Percentiles rank a stretch among this genome's conserved stretches.
phyloP scores from a whole-genome alignment of 495 filamentous ascomycete genomes.

The Podospora didyma region DNA sequence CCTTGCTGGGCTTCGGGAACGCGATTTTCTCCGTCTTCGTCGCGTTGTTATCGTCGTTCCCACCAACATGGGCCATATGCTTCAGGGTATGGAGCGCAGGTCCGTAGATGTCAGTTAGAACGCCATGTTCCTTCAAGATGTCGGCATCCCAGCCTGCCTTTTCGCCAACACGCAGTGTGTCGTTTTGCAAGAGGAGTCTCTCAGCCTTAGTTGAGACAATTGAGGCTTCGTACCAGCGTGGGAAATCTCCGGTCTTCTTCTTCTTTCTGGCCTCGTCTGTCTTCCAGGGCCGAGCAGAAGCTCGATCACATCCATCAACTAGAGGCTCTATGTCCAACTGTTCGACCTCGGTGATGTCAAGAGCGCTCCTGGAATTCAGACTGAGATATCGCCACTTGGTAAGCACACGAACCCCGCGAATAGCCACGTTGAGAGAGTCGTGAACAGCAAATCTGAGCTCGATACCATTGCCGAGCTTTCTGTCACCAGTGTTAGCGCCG shows the following conservation, averaged over 20 bases:
- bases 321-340: constrained; percentile 22
- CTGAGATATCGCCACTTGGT: constrained; percentile 23
- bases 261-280: not conserved
- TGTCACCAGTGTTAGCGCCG: no score
- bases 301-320: not conserved
- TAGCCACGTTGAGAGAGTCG: constrained; percentile 9
- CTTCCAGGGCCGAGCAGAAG: constrained; percentile 1
- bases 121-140: constrained; percentile 17
- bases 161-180: constrained; percentile 33
- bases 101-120: constrained; percentile 23
- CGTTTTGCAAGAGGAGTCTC: constrained; percentile 33
- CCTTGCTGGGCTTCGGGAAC: not conserved
- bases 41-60: constrained; percentile 22
- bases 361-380: constrained; percentile 11
- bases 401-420: constrained; percentile 30
- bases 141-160: constrained; percentile 33
- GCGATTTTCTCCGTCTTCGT: not conserved
- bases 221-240: constrained; percentile 40
- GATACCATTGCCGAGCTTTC: constrained; percentile 20
- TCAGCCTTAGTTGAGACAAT: constrained; percentile 29
- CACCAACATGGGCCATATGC: constrained; percentile 34
- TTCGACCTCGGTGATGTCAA: constrained; percentile 43
- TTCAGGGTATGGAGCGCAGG: constrained; percentile 29
- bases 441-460: constrained; percentile 22
- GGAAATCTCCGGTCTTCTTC: constrained; percentile 12